Conservation (phyloP, 306 rosid genomes). For the Cyamopsis tetragonoloba region DNA sequence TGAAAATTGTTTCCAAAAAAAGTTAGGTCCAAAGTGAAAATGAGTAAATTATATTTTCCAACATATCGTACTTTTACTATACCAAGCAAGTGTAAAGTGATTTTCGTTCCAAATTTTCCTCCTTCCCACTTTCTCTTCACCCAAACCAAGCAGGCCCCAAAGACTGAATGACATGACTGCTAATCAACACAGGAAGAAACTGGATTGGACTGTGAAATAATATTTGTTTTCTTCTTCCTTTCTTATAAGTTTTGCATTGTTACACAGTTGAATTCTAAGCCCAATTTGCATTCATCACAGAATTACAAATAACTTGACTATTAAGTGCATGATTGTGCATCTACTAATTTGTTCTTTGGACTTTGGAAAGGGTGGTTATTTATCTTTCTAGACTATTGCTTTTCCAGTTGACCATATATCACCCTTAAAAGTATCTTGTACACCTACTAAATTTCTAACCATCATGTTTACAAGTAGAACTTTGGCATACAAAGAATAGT, state of each 20-base stretch:
- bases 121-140: neutral
- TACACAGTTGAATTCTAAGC: constrained; percentile 2
- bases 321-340: neutral
- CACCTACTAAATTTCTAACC: constrained; percentile 1
- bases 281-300: neutral
- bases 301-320: constrained; percentile 16
- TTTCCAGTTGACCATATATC: neutral
- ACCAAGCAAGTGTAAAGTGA: constrained; percentile 4
- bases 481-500: neutral
- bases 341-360: neutral
- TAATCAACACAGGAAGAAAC: neutral
- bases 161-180: neutral
- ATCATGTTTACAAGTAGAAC: neutral
- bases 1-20: constrained; percentile 1
- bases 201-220: neutral
- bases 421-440: neutral
- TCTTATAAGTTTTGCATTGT: neutral
- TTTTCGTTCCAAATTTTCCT: constrained; percentile 1
- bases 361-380: neutral
- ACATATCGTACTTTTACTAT: neutral
- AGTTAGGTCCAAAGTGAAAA: neutral
- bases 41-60: constrained; percentile 15
- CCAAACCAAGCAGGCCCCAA: neutral
- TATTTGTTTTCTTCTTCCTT: neutral
- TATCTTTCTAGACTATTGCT: neutral